Evolutionary conservation across 2,329 filamentous ascomycete species (phyloP).

Genomic region (Sclerotinia glacialis): DNA sequence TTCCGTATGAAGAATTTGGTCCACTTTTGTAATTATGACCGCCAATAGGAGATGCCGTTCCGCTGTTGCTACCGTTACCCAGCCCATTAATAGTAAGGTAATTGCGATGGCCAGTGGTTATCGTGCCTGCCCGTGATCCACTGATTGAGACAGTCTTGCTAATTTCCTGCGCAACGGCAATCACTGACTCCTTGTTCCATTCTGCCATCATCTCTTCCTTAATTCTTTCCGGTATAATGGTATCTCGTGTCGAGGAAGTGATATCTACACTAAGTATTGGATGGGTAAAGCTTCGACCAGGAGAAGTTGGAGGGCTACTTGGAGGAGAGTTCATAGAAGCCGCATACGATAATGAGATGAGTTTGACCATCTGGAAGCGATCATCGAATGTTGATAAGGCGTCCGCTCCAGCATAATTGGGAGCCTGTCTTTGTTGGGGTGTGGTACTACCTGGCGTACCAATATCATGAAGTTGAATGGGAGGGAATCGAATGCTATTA

Average conservation of each 20-base stretch:
- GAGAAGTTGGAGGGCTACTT: slow-evolving; percentile 67
- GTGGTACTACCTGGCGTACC: slow-evolving; percentile 50
- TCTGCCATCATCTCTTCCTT: slow-evolving; percentile 73
- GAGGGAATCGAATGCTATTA: slow-evolving; percentile 68
- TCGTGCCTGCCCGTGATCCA: slow-evolving; percentile 68
- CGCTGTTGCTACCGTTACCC: slow-evolving; percentile 43
- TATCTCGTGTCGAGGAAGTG: slow-evolving; percentile 44
- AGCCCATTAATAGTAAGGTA: slow-evolving; percentile 59
- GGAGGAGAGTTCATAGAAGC: slow-evolving; percentile 61
- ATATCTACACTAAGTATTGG: slow-evolving; percentile 55
- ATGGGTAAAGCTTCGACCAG: slow-evolving; percentile 60
- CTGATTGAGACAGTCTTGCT: slow-evolving; percentile 72
- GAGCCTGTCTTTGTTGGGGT: slow-evolving; percentile 45
- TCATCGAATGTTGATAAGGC: slow-evolving; percentile 74
- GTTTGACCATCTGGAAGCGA: slow-evolving; percentile 66
- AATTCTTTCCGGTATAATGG: slow-evolving; percentile 63
- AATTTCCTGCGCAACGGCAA: slow-evolving; percentile 65
- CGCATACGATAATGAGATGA: slow-evolving; percentile 70
- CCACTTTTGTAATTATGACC: slow-evolving; percentile 33
- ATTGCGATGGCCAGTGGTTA: slow-evolving; percentile 45
- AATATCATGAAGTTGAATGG: slow-evolving; percentile 61
- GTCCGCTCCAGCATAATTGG: slow-evolving; percentile 58
- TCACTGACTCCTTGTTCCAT: slow-evolving; percentile 75
- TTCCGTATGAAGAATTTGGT: slow-evolving; percentile 37
- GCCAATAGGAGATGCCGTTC: slow-evolving; percentile 47